Evolutionary conservation across 139 green algal genomes (phyloP).

Genomic region (Chlamydomonas sp.): DNA sequence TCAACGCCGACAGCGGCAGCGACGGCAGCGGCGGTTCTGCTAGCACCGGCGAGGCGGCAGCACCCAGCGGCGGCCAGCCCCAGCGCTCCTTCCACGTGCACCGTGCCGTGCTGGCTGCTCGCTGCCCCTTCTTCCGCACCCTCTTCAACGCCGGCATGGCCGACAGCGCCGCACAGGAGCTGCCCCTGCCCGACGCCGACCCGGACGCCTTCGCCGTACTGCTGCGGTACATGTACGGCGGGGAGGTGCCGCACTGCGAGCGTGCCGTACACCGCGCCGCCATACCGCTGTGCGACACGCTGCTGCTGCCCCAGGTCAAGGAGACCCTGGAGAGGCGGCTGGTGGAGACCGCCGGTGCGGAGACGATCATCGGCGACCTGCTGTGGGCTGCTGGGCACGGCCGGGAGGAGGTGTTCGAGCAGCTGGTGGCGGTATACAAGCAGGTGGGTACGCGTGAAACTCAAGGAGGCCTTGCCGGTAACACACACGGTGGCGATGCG

Average conservation of each 20-base stretch:
- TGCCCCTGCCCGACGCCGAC: neutral
- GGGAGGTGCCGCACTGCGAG: neutral
- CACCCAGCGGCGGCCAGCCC: too few species aligned
- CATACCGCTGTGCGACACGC: neutral
- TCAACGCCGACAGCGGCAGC: too few species aligned
- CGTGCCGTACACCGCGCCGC: neutral
- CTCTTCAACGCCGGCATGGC: neutral
- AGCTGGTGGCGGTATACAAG: neutral
- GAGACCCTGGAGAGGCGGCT: neutral
- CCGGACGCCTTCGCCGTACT: neutral
- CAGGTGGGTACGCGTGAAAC: too few species aligned
- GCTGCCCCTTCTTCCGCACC: too few species aligned
- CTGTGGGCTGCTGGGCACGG: neutral
- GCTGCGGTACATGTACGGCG: slow-evolving; percentile 1
- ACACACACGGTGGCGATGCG: too few species aligned
- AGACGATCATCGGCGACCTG: neutral
- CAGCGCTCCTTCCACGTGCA: too few species aligned
- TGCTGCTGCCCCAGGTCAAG: neutral
- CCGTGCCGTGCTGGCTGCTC: neutral
- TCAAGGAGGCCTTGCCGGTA: too few species aligned
- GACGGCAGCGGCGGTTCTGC: too few species aligned
- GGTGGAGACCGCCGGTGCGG: neutral
- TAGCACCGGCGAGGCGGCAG: too few species aligned
- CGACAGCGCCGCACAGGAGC: neutral
- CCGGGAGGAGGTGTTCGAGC: neutral